These are phyloP conservation scores for Clarireedia monteithiana DNA, from an alignment of 2,329 filamentous ascomycete genomes.

Conservation along the genomic window DNA sequence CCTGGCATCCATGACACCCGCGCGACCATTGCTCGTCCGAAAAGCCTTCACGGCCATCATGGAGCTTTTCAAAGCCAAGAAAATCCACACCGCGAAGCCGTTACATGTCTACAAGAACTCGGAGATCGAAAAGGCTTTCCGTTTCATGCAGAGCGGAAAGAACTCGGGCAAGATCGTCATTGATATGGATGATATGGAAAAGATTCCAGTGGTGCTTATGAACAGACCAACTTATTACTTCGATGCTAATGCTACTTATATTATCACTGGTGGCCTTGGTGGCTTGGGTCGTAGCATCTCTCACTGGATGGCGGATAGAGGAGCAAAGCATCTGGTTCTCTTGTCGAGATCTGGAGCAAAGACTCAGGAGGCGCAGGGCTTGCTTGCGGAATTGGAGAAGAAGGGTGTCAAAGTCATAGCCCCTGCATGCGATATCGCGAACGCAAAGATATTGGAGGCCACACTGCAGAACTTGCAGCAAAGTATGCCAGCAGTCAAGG, in stretches of 20 bases:
- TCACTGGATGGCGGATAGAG: slow-evolving; percentile 15
- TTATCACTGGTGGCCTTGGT: slow-evolving; percentile 26
- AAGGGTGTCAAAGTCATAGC: slow-evolving; percentile 36
- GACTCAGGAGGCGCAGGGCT: not conserved
- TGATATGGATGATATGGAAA: slow-evolving; percentile 33
- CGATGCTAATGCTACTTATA: slow-evolving; percentile 17
- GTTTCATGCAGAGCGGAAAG: slow-evolving; percentile 15
- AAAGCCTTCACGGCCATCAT: not conserved
- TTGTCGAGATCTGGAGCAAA: slow-evolving; percentile 22
- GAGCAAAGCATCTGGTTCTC: slow-evolving; percentile 24
- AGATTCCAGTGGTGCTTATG: slow-evolving; percentile 30
- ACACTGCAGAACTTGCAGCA: not conserved
- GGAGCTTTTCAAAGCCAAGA: not conserved
- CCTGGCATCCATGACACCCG: not conserved
- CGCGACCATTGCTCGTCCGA: not conserved
- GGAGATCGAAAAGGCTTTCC: slow-evolving; percentile 14
- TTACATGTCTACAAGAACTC: slow-evolving; percentile 7
- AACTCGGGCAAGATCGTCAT: slow-evolving; percentile 14
- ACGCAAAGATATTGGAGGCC: slow-evolving; percentile 20
- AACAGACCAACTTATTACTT: slow-evolving; percentile 8
- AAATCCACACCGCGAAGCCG: not conserved
- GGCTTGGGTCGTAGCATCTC: slow-evolving; percentile 23
- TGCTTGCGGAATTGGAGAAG: slow-evolving; percentile 10
- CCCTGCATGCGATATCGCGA: slow-evolving; percentile 40
- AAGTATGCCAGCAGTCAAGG: slow-evolving; percentile 29